Evolutionary conservation across 257 asterid species (phyloP).

Genomic region (Fraxinus excelsior): DNA sequence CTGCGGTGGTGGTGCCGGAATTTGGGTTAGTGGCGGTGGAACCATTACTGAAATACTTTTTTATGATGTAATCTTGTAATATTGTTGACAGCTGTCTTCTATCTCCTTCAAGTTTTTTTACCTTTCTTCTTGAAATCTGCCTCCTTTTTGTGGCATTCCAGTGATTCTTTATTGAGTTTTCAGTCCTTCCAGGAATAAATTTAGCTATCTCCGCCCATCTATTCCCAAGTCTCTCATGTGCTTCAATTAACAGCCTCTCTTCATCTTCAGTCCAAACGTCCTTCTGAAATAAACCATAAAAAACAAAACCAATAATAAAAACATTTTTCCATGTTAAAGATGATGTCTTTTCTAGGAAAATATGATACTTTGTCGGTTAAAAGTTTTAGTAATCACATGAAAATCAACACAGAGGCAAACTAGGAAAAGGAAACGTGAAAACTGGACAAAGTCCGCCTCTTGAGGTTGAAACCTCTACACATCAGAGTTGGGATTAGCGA

Average conservation of each 20-base stretch:
- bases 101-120: conserved; percentile 32
- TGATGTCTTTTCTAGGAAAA: neutral
- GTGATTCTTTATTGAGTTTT: conserved; percentile 81
- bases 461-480: neutral
- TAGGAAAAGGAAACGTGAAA: neutral
- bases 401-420: neutral
- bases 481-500: neutral
- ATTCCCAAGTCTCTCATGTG: conserved; percentile 59
- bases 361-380: neutral
- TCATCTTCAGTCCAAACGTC: conserved; percentile 74
- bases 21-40: conserved; percentile 8
- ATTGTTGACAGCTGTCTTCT: conserved; percentile 38
- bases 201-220: conserved; percentile 81
- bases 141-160: conserved; percentile 80
- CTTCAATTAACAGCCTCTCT: conserved; percentile 55
- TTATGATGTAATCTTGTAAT: conserved; percentile 61
- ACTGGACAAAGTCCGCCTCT: conserved; percentile 1
- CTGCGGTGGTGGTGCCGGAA: neutral
- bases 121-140: conserved; percentile 48
- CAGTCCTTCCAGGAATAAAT: conserved; percentile 67
- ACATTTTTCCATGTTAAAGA: neutral
- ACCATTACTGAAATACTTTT: conserved; percentile 19
- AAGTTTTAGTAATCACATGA: neutral
- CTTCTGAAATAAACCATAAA: conserved; percentile 41
- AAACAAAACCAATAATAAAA: neutral